Evolutionary conservation across 2,329 filamentous ascomycete genomes (phyloP).

Genomic region (Colletotrichum falcatum): DNA sequence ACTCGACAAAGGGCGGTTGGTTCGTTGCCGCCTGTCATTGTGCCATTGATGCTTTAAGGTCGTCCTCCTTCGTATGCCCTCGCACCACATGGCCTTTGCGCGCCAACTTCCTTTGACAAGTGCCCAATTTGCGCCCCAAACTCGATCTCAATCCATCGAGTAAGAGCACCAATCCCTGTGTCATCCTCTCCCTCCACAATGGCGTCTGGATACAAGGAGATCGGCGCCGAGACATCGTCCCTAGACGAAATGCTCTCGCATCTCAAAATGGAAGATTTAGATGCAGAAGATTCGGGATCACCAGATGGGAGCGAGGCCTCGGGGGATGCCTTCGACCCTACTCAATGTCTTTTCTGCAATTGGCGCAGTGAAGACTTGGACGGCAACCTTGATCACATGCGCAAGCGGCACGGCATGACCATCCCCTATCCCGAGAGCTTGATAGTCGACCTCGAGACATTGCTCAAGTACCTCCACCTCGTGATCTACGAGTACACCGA

Average conservation of each 20-base stretch:
- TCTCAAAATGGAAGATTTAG: neutral
- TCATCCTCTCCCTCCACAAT: neutral
- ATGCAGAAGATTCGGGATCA: neutral
- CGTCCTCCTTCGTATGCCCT: neutral
- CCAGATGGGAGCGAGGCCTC: neutral
- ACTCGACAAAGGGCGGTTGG: neutral
- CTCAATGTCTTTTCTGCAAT: neutral
- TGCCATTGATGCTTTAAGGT: neutral
- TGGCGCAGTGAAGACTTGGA: neutral
- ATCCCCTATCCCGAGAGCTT: neutral
- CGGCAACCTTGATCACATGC: neutral
- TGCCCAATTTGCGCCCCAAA: neutral
- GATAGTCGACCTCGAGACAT: conserved; percentile 1
- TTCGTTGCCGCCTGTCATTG: neutral
- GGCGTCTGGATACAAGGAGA: neutral
- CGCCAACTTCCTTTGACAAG: neutral
- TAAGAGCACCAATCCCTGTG: neutral
- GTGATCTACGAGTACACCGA: conserved; percentile 7
- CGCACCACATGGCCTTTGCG: neutral
- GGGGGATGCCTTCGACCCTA: neutral
- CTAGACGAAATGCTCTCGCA: neutral
- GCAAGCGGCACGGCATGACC: neutral
- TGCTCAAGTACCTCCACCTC: conserved; percentile 13
- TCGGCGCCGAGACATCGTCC: neutral
- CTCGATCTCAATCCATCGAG: neutral